Percentiles rank a stretch among this genome's conserved stretches.
Conservation (phyloP, 768 basidiomycete genomes). For the Mycena maculata region DNA sequence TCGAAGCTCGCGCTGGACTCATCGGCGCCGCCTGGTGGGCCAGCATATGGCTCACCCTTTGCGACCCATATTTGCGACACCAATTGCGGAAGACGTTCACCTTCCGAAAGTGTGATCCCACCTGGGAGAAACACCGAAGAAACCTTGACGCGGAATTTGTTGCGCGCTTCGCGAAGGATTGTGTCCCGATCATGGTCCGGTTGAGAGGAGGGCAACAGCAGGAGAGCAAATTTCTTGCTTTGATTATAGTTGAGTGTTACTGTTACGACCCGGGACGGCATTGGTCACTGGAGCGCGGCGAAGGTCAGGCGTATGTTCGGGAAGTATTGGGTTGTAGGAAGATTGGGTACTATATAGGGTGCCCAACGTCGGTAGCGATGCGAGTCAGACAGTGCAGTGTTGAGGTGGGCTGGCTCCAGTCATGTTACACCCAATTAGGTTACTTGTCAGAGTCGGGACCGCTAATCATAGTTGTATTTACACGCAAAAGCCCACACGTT, state of each 20-base stretch:
- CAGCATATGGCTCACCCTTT: conserved; percentile 50
- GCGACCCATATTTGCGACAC: conserved; percentile 45
- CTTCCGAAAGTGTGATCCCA: conserved; percentile 40
- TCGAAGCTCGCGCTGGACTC: conserved; percentile 4
- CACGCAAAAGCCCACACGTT: not conserved
- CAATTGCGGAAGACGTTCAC: conserved; percentile 36
- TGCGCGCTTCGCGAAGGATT: conserved; percentile 50
- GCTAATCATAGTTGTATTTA: not conserved
- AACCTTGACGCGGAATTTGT: conserved; percentile 50
- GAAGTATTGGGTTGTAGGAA: too few relatives aligned
- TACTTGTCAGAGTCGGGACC: not conserved
- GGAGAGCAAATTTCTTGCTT: conserved; percentile 43
- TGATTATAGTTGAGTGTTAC: conserved; percentile 51
- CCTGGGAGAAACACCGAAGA: conserved; percentile 46
- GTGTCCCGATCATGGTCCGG: conserved; percentile 29
- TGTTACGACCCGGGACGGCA: conserved; percentile 47
- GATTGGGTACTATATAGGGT: too few relatives aligned
- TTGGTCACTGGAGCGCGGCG: conserved; percentile 18
- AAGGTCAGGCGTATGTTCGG: not conserved
- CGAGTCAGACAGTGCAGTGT: too few relatives aligned
- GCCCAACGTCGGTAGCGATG: conserved; percentile 21
- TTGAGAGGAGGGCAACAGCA: conserved; percentile 30
- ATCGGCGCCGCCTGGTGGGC: conserved; percentile 39
- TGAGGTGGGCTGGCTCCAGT: not conserved
- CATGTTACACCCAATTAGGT: conserved; percentile 1